phyloP scores from a whole-genome alignment of 1,284 basidiomycete species.

The Pterulicium gracile region DNA sequence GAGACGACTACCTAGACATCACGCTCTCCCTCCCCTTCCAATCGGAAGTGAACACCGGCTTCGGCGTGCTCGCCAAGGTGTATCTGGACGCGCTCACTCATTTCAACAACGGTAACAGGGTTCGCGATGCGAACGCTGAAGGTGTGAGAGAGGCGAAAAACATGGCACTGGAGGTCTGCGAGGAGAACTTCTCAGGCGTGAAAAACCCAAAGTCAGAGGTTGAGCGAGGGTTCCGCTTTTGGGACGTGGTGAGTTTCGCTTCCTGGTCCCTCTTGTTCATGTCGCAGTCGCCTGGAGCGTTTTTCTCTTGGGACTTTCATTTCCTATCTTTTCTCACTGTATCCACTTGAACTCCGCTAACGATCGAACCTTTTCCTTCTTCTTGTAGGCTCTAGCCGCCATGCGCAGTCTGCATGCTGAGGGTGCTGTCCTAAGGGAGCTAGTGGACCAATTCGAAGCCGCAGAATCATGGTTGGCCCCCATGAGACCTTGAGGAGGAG shows the following conservation, averaged over 20 bases:
- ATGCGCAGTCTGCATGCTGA: slow-evolving; percentile 84
- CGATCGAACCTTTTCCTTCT: slow-evolving; percentile 13
- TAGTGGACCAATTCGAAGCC: slow-evolving; percentile 90
- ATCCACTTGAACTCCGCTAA: slow-evolving; percentile 11
- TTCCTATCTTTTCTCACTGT: not conserved
- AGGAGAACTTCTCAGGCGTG: slow-evolving; percentile 89
- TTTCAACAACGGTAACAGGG: slow-evolving; percentile 67
- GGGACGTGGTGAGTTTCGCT: slow-evolving; percentile 77
- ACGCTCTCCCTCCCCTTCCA: slow-evolving; percentile 90
- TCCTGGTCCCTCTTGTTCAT: slow-evolving; percentile 9
- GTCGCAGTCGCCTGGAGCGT: slow-evolving; percentile 6
- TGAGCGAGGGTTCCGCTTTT: slow-evolving; percentile 94
- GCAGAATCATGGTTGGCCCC: slow-evolving; percentile 90
- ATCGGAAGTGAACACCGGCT: slow-evolving; percentile 93
- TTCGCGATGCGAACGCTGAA: slow-evolving; percentile 64
- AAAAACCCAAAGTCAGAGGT: slow-evolving; percentile 83
- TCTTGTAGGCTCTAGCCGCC: slow-evolving; percentile 68
- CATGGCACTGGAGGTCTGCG: slow-evolving; percentile 83
- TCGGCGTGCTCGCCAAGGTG: slow-evolving; percentile 94
- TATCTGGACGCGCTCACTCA: slow-evolving; percentile 89
- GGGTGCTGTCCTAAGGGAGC: slow-evolving; percentile 65
- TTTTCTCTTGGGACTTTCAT: slow-evolving; percentile 9
- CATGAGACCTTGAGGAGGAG: slow-evolving; percentile 61
- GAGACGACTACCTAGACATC: slow-evolving; percentile 91
- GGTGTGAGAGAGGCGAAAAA: slow-evolving; percentile 79